Percentiles rank a stretch among this genome's conserved stretches.
These are phyloP conservation scores for Roridomyces roridus DNA, from an alignment of 768 basidiomycete genomes.

Conservation along the genomic window DNA sequence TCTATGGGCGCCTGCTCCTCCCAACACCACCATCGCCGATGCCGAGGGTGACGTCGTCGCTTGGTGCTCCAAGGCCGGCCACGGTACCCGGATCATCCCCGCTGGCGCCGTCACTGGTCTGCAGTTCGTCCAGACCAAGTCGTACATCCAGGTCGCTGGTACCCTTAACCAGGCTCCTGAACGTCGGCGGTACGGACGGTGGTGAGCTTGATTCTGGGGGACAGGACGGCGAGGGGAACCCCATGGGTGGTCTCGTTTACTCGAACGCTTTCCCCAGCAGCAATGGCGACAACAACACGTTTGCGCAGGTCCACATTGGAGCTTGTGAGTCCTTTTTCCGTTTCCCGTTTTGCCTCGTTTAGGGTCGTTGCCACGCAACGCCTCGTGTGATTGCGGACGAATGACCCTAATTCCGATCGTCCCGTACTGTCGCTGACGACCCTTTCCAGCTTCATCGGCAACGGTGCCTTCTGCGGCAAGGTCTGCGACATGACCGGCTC, in stretches of 20 bases:
- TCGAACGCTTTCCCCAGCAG: constrained; percentile 46
- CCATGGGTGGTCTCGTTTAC: constrained; percentile 60
- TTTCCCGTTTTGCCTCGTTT: neutral
- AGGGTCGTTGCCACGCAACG: no score
- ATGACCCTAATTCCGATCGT: neutral
- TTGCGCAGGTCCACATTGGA: constrained; percentile 58
- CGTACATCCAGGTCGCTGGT: constrained; percentile 64
- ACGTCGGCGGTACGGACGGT: constrained; percentile 35
- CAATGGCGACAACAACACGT: constrained; percentile 40
- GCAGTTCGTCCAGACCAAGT: no score
- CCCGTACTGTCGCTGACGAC: constrained; percentile 58
- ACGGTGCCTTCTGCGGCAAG: no score
- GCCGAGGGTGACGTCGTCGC: no score
- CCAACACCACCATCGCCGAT: constrained; percentile 59
- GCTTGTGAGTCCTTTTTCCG: constrained; percentile 40
- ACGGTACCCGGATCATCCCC: constrained; percentile 70
- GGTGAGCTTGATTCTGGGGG: no score
- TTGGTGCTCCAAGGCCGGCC: constrained; percentile 72
- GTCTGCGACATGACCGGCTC: no score
- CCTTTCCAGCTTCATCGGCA: constrained; percentile 47
- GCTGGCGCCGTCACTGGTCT: no score
- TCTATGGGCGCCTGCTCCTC: constrained; percentile 56
- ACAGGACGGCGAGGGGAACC: constrained; percentile 68
- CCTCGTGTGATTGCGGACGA: no score
- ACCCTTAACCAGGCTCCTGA: constrained; percentile 55